Evolutionary conservation across 148 eudicot genomes (phyloP), one percentile per base, ranked within the genome.

Genomic region (Fagopyrum homotropicum): DNA sequence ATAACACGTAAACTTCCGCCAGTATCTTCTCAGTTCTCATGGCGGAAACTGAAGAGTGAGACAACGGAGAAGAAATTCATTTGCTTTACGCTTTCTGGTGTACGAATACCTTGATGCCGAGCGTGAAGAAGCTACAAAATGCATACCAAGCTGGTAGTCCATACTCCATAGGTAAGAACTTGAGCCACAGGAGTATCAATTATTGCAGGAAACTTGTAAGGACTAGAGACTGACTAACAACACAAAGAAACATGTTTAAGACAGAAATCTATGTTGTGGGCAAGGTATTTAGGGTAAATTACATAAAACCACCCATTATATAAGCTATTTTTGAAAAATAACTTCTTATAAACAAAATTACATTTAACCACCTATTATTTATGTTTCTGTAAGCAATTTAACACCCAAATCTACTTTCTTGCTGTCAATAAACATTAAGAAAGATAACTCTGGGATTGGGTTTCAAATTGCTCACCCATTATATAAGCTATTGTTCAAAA

Each of bases 21-120:
- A 35, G 47, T 66, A 43, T 66, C 69, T 35, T 63, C 69, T 63
- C 69, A 63, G 45, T 35, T 63, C 69, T 63, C 69, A 63, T 30
- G n/a, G 14, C 11, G 29, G 66, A 14, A 14, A 60, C 16, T 63
- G 12, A 40, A 66, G 71, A 15, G 45, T 43, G 43, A 40, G 9
- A 66, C 43, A 66, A 66, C 40, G 40, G 2, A 35, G n/a, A 61
- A 12, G 43, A 40, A 4, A 26, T 61, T 61, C 68, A 14, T 9
- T 26, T 61, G 68, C 68, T 26, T 29, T 29, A 15, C 29, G 16
- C 10, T 60, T 29, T 61, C 15, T 10, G 35, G 68, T 61, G 68
- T 61, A 26, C 30, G 68, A 61, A 57, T 22, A 0, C 12, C 17
- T 16, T 57, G 8, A 22, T n/a, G 6, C 44, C 10, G 69, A 43